Evolutionary conservation across 148 eudicot genomes (phyloP).

Genomic region (Fallopia convolvulus): DNA sequence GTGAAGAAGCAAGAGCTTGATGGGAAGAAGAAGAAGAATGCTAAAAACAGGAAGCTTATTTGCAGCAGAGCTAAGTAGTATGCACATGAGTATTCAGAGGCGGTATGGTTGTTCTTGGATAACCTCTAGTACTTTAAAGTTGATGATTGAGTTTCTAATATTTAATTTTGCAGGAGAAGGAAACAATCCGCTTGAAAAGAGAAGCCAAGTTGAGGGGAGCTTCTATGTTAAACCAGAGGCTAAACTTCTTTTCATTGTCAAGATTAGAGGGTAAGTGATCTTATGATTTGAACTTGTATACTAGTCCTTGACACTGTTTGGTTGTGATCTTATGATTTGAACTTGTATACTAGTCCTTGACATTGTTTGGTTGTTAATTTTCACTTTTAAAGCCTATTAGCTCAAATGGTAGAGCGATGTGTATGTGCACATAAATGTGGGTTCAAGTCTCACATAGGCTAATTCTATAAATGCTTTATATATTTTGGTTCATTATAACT

Average conservation of each 20-base stretch:
- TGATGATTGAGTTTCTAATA: not conserved
- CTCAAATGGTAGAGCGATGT: no score
- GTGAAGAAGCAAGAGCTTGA: conserved; percentile 43
- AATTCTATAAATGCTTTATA: no score
- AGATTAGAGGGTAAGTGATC: conserved; percentile 49
- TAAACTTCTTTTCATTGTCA: conserved; percentile 55
- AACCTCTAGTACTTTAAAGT: not conserved
- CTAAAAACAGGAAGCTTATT: conserved; percentile 58
- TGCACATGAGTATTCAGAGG: conserved; percentile 53
- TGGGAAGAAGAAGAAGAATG: conserved; percentile 47
- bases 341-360: no score
- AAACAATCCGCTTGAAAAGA: conserved; percentile 43
- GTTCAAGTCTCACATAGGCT: no score
- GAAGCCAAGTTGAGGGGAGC: conserved; percentile 58
- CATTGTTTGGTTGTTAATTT: no score
- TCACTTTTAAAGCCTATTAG: no score
- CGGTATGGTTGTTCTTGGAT: conserved; percentile 22
- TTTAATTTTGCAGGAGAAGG: conserved; percentile 34
- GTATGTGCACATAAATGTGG: no score
- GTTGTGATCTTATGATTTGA: no score
- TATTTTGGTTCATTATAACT: no score
- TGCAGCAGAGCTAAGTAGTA: conserved; percentile 55
- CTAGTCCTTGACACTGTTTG: not conserved
- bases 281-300: not conserved
- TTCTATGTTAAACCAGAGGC: conserved; percentile 66